A percentile compares a stretch with the other conserved stretches of the same genome.
These are phyloP conservation scores for Sugiyamaella xylanicola DNA, from an alignment of 1,139 yeast genomes.

Conservation along the genomic window DNA sequence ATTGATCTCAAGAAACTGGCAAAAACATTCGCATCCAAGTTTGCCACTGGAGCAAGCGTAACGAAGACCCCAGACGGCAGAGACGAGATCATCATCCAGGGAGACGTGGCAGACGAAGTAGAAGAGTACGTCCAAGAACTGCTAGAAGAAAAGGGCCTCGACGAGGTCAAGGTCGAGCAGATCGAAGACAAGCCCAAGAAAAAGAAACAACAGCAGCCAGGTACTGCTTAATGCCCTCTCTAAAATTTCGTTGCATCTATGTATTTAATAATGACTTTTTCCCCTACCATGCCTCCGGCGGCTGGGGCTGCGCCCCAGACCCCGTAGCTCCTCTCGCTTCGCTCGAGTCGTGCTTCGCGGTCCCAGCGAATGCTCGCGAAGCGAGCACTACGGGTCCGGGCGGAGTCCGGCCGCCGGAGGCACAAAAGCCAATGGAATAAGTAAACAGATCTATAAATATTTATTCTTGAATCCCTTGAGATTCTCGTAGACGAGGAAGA, in stretches of 20 bases:
- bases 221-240: not conserved
- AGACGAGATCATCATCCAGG: constrained; percentile 90
- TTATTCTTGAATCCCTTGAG: constrained; percentile 45
- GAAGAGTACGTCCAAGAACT: constrained; percentile 72
- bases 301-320: not conserved
- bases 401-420: not conserved
- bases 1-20: constrained; percentile 89
- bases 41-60: constrained; percentile 97
- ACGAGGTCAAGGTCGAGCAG: constrained; percentile 84
- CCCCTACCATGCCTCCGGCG: not conserved
- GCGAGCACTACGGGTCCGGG: not conserved
- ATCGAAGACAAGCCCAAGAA: constrained; percentile 80
- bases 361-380: not conserved
- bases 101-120: constrained; percentile 93
- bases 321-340: not conserved
- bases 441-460: constrained; percentile 12
- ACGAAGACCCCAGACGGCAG: constrained; percentile 88
- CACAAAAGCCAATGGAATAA: too few relatives aligned
- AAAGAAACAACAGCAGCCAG: constrained; percentile 44
- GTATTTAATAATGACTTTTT: constrained; percentile 2
- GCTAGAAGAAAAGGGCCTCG: constrained; percentile 78
- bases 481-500: constrained; percentile 76
- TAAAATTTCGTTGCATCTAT: constrained; percentile 5
- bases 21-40: constrained; percentile 88
- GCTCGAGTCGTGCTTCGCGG: not conserved